These are phyloP conservation scores for Dispira simplex DNA, from an alignment of 192 early-diverging fungal species.

Conservation along the genomic window DNA sequence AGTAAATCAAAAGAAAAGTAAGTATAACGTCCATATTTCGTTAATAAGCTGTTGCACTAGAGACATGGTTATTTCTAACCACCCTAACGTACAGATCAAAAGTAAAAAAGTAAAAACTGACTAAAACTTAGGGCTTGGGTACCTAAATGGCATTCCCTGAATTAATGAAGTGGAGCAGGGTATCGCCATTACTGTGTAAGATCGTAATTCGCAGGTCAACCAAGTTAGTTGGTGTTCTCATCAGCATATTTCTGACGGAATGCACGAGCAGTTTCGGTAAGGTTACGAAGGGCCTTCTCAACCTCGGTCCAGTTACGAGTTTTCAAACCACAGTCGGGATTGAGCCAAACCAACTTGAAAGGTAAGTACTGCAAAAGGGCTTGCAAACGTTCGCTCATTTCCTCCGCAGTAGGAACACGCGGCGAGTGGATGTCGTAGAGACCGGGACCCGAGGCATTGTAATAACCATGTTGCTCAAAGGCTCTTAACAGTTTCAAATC, in stretches of 20 bases:
- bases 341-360: slow-evolving; percentile 74
- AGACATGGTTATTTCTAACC: too few species aligned
- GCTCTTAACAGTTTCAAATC: slow-evolving; percentile 88
- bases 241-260: slow-evolving; percentile 28
- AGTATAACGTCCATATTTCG: too few species aligned
- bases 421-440: slow-evolving; percentile 98
- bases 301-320: slow-evolving; percentile 93
- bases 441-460: slow-evolving; percentile 88
- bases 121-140: too few species aligned
- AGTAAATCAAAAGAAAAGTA: too few species aligned
- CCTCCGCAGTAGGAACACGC: slow-evolving; percentile 75
- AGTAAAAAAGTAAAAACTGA: too few species aligned
- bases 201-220: too few species aligned
- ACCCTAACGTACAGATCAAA: too few species aligned
- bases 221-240: neutral
- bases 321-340: slow-evolving; percentile 98
- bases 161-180: too few species aligned
- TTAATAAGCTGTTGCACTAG: too few species aligned
- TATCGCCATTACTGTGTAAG: too few species aligned
- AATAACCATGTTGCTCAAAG: slow-evolving; percentile 71
- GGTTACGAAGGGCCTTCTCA: slow-evolving; percentile 69
- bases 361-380: slow-evolving; percentile 79
- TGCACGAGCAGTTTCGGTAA: slow-evolving; percentile 62
- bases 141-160: too few species aligned
- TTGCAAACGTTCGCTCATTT: slow-evolving; percentile 73